Evolutionary conservation across 169 alveolate genomes (phyloP), one percentile per base, ranked within the genome.

Genomic region (Babesia caballi): DNA sequence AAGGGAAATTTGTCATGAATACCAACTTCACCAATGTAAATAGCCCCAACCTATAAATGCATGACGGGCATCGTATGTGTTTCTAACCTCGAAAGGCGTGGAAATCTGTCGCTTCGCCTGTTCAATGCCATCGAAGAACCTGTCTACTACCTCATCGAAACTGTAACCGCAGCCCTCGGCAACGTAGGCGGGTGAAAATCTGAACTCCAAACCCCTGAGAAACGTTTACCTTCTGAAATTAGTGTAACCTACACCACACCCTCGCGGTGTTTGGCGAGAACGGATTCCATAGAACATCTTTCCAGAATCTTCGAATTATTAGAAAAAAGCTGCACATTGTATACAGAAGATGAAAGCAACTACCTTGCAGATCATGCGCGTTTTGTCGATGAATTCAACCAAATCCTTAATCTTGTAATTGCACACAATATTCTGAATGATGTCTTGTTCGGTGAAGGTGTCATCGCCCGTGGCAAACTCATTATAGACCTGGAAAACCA

Each of bases 261-360:
- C 65, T 78, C 86, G 47, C 75, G 65, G 66, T 78, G 59, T 67
- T 78, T 78, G 14, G 73, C 69, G 28, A 78, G 60, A 23, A 78
- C 74, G 15, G 86, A 82, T 41, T 59, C 66, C 38, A 46, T 78
- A 1, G 80, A 70, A 21, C 63, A 59, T 23, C 75, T 74, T n/a
- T 67, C 75, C 7, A 78, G 19, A 9, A 78, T 40, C 14, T 58
- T 72, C 50, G 53, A 50, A 42, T 78, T 71, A 11, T 38, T 42
- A 36, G 35, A 63, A 51, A 78, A 61, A 54, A 69, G 58, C 40
- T 77, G 56, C 9, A 57, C 66, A 32, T 56, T 33, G 49, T 60
- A 32, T 33, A 67, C 59, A n/a, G 46, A 30, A 38, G 68, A 58
- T 66, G 36, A 33, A 41, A 57, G 36, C 52, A 68, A n/a, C n/a